Conservation (phyloP, 345 rosid species). For the Balakata baccata region DNA sequence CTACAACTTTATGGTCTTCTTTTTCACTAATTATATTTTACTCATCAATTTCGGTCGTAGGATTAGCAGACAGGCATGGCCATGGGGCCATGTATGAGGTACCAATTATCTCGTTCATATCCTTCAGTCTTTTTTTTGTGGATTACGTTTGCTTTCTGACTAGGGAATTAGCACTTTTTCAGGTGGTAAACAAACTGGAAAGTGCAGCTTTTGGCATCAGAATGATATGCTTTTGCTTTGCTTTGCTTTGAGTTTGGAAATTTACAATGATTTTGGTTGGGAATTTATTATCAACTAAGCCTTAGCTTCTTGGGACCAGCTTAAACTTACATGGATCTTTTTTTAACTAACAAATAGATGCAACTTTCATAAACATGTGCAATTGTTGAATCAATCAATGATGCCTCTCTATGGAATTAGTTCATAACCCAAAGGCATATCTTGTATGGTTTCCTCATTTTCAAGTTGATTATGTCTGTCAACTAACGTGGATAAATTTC, state of each 20-base stretch:
- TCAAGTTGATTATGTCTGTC: not conserved
- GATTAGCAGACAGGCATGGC: slow-evolving; percentile 21
- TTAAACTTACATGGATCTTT: not conserved
- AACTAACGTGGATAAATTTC: not conserved
- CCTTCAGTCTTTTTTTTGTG: not conserved
- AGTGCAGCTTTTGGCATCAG: not conserved
- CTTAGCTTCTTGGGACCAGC: not conserved
- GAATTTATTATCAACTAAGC: not conserved
- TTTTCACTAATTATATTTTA: slow-evolving; percentile 6
- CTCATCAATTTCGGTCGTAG: not conserved
- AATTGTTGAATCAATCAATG: not conserved
- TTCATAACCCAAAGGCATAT: not conserved
- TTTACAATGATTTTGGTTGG: not conserved
- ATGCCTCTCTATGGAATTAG: not conserved
- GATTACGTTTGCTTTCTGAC: slow-evolving; percentile 1
- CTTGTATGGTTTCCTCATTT: not conserved
- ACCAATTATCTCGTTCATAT: slow-evolving; percentile 7
- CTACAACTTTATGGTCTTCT: slow-evolving; percentile 10
- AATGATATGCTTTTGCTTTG: not conserved
- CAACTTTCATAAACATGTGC: not conserved
- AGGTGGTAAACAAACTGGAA: slow-evolving; percentile 1
- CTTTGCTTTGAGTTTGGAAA: not conserved
- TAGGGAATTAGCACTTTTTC: not conserved
- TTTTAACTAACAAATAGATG: not conserved
- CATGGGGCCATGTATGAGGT: not conserved